Percentiles rank a stretch among this genome's conserved stretches.
Evolutionary conservation across 2,329 filamentous ascomycete genomes (phyloP).

Genomic region (Fusarium azukiicola): DNA sequence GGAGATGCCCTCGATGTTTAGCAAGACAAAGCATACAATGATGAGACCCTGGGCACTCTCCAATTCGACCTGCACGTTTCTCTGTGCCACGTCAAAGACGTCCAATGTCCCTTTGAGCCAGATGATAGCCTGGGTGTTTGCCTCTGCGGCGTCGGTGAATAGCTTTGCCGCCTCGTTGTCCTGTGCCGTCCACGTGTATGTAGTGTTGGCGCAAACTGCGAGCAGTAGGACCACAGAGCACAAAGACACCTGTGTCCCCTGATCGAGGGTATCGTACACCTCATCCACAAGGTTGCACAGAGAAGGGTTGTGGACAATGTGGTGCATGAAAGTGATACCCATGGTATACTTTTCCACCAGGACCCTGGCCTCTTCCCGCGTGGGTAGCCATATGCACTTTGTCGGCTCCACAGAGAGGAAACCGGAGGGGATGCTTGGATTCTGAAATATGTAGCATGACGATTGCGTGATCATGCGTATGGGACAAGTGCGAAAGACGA

Average conservation of each 20-base stretch:
- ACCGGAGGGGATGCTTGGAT: constrained; percentile 45
- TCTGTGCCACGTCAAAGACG: constrained; percentile 60
- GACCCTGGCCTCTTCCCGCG: constrained; percentile 56
- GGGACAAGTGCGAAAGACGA: constrained; percentile 59
- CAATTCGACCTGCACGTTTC: constrained; percentile 54
- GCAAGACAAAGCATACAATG: constrained; percentile 62
- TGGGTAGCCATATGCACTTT: constrained; percentile 61
- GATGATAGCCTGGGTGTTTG: constrained; percentile 53
- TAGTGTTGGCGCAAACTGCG: constrained; percentile 57
- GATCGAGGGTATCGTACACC: constrained; percentile 56
- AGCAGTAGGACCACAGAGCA: constrained; percentile 55
- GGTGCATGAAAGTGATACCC: constrained; percentile 58
- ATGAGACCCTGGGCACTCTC: constrained; percentile 63
- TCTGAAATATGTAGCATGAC: constrained; percentile 59
- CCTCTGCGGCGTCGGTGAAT: constrained; percentile 53
- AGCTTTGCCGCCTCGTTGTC: constrained; percentile 54
- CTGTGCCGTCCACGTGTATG: constrained; percentile 56
- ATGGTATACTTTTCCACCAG: constrained; percentile 57
- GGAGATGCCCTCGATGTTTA: constrained; percentile 59
- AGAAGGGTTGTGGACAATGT: constrained; percentile 57
- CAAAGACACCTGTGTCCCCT: constrained; percentile 47
- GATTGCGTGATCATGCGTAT: constrained; percentile 58
- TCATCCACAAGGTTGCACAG: constrained; percentile 55
- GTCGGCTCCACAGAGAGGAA: constrained; percentile 54
- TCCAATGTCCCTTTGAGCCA: constrained; percentile 63